Base-by-base conservation (phyloP, 352 stramenopile genomes). In the Thalassiosira livingstoniorum region DNA sequence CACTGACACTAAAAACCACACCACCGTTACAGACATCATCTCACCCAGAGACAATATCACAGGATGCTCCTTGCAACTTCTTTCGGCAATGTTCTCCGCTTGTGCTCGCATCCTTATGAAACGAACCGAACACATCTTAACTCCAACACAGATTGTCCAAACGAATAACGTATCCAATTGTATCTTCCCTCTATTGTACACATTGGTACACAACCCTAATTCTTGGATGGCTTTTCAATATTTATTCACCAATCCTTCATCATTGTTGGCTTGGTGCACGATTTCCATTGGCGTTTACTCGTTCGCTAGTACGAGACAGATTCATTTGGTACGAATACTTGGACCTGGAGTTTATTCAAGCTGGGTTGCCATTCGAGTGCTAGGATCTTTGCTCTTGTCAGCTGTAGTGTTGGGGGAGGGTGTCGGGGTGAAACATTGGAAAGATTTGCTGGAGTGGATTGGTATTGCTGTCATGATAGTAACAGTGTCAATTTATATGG, bases 111-210 rank as follows among this genome's bases (percentile, higher is more conserved):
- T 82, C 37, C 65, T 82, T n/a, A 75, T 63, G 64, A 82, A 82
- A 63, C 32, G 32, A 1, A 82, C 74, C 10, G 63, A 82, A 62
- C 27, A 76, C 31, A 77, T 82, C 3, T 57, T 82, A 3, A 77
- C 74, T 13, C 63, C 63, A 10, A 77, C 53, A 13, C 34, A 82
- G 15, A 69, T 76, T 34, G 74, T 82, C 15, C 74, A 82, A 63
- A 82, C 74, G 27, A 76, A 76, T 57, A 82, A 82, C 34, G 32
- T 82, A 43, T 82, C 63, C 31, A 82, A 82, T 53, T 76, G 63
- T 39, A 2, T 82, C 10, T 55, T 82, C 37, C 74, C 74, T 1
- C 51, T 82, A 34, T 34, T 76, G 10, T 76, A 70, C 43, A 82
- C 64, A 54, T 35, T 78, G 15, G 27, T 77, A 7, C 25, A 65